A percentile compares a stretch with the other conserved stretches of the same genome.
Conservation (phyloP, 768 basidiomycete genomes). For the Collybia sp. region DNA sequence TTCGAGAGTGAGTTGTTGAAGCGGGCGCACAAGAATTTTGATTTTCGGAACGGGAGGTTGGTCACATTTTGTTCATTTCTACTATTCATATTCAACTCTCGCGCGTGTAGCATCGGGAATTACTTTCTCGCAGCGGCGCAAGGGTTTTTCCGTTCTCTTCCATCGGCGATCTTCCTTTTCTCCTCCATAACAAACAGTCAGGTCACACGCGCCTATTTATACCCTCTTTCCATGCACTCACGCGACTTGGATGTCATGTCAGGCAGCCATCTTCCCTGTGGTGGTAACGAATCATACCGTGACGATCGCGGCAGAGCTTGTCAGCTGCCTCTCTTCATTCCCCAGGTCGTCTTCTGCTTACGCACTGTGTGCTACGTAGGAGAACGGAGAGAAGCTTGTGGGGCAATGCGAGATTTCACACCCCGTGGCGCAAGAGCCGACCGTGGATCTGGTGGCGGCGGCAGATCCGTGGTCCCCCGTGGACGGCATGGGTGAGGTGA, state of each 20-base stretch:
- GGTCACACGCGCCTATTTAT: constrained; percentile 18
- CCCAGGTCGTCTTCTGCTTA: constrained; percentile 2
- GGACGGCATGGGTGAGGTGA: constrained; percentile 49
- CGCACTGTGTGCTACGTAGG: constrained; percentile 41
- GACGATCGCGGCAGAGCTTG: constrained; percentile 89
- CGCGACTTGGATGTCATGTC: not conserved
- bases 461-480: constrained; percentile 38
- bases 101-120: constrained; percentile 71
- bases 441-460: constrained; percentile 24
- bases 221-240: constrained; percentile 13
- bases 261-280: constrained; percentile 82
- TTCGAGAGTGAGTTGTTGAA: constrained; percentile 87
- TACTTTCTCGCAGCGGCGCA: constrained; percentile 89
- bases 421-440: constrained; percentile 42
- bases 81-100: not conserved
- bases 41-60: constrained; percentile 86
- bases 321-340: constrained; percentile 22
- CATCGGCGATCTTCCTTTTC: constrained; percentile 92
- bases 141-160: constrained; percentile 86
- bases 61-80: not conserved
- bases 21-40: constrained; percentile 91
- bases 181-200: constrained; percentile 86
- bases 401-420: constrained; percentile 96
- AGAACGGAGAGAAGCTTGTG: constrained; percentile 71
- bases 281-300: constrained; percentile 93